These are phyloP conservation scores for Mycena pura DNA, from an alignment of 768 basidiomycete genomes.

Conservation along the genomic window DNA sequence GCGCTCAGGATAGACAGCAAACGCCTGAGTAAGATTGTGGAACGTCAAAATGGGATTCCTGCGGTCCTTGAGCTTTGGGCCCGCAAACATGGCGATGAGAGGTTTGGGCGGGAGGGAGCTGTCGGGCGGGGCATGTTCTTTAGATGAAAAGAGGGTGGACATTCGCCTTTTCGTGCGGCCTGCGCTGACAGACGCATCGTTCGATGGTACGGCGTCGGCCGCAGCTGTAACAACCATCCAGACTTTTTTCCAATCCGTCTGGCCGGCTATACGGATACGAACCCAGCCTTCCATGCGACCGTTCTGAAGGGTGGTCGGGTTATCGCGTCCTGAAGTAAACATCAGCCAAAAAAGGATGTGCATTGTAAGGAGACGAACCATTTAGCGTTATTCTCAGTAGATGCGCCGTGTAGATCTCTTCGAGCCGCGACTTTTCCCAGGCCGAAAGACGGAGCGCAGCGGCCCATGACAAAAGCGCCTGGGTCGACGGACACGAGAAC, in stretches of 20 bases:
- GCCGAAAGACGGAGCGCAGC: constrained; percentile 87
- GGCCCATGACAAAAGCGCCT: constrained; percentile 85
- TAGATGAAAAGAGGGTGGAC: constrained; percentile 69
- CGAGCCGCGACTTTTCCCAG: constrained; percentile 95
- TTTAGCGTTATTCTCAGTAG: constrained; percentile 79
- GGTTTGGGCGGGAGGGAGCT: constrained; percentile 40
- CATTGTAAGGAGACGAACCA: constrained; percentile 33
- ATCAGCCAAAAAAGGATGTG: constrained; percentile 6
- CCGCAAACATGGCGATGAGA: constrained; percentile 63
- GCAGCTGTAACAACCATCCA: constrained; percentile 80
- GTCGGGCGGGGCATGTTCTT: constrained; percentile 41
- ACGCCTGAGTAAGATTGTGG: constrained; percentile 78
- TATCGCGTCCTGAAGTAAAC: constrained; percentile 47
- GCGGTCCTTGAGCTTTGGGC: constrained; percentile 75
- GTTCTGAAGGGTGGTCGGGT: constrained; percentile 67
- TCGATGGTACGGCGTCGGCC: constrained; percentile 35
- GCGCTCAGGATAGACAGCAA: constrained; percentile 96
- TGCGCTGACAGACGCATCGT: constrained; percentile 34
- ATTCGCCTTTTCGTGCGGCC: constrained; percentile 61
- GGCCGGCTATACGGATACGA: constrained; percentile 90
- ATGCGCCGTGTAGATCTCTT: constrained; percentile 98
- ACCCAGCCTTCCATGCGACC: constrained; percentile 93
- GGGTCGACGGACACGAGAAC: constrained; percentile 82
- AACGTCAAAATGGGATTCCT: constrained; percentile 77
- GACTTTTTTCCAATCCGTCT: constrained; percentile 93